A percentile compares a stretch with the other conserved stretches of the same genome.
phyloP scores from a whole-genome alignment of 1,284 basidiomycete genomes.

The Fistulina hepatica region DNA sequence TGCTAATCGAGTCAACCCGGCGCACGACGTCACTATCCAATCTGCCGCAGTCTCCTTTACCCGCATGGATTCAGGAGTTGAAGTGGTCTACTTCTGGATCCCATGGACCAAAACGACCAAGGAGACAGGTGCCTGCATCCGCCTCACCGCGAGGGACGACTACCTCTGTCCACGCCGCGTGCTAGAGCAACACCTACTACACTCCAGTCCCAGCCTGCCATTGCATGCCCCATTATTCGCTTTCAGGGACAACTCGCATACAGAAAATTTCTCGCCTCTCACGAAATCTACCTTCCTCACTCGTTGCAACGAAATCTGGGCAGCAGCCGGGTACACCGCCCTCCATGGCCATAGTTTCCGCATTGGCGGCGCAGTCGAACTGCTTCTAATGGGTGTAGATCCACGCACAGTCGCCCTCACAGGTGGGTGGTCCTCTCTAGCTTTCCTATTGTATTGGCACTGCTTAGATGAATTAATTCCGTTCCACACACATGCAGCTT shows the following conservation, averaged over 20 bases:
- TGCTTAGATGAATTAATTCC: slow-evolving; percentile 11
- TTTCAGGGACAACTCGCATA: background rate
- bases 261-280: background rate
- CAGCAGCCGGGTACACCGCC: too few relatives aligned
- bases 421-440: slow-evolving; percentile 8
- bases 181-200: background rate
- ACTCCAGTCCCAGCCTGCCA: too few relatives aligned
- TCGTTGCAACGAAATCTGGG: too few relatives aligned
- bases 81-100: too few relatives aligned
- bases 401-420: slow-evolving; percentile 9
- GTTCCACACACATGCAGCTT: too few relatives aligned
- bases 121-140: background rate
- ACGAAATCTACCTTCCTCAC: too few relatives aligned
- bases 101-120: slow-evolving; percentile 1
- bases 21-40: too few relatives aligned
- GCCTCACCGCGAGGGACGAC: slow-evolving; percentile 1
- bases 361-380: slow-evolving; percentile 6
- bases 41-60: too few relatives aligned
- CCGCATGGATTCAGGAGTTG: too few relatives aligned
- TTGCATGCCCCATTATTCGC: slow-evolving; percentile 7
- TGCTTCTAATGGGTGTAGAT: slow-evolving; percentile 4
- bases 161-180: background rate
- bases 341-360: slow-evolving; percentile 12
- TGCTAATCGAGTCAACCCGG: too few relatives aligned
- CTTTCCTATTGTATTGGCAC: slow-evolving; percentile 10